phyloP scores from a whole-genome alignment of 75 land plant genomes.

The Selaginella tamariscina region DNA sequence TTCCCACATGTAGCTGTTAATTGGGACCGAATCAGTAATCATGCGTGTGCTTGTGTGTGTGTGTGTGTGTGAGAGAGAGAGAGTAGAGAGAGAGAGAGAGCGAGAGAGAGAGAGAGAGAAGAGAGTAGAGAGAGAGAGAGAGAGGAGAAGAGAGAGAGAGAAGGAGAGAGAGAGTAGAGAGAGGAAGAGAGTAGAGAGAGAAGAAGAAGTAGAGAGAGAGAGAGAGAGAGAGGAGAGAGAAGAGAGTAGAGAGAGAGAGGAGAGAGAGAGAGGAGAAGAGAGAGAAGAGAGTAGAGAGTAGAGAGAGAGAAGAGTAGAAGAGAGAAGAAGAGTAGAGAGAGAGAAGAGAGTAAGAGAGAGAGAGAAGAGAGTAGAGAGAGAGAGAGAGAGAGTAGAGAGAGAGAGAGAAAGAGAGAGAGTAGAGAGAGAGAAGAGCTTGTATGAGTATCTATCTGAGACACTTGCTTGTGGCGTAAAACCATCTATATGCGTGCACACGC shows the following conservation, averaged over 20 bases:
- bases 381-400: too few relatives aligned
- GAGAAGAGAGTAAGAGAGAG: conserved; percentile 3
- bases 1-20: conserved; percentile 35
- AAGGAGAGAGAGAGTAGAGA: not conserved
- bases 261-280: not conserved
- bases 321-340: too few relatives aligned
- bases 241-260: not conserved
- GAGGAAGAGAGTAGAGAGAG: too few relatives aligned
- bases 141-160: conserved; percentile 5
- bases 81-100: conserved; percentile 8
- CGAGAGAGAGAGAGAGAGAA: conserved; percentile 2
- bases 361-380: too few relatives aligned
- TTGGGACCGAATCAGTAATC: not conserved
- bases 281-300: not conserved
- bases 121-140: not conserved
- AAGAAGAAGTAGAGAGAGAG: not conserved
- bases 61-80: not conserved
- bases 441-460: too few relatives aligned
- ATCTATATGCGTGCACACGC: too few relatives aligned
- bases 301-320: too few relatives aligned
- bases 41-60: too few relatives aligned
- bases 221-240: not conserved
- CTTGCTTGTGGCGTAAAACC: too few relatives aligned
- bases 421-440: too few relatives aligned
- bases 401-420: too few relatives aligned